Evolutionary conservation across 306 rosid species (phyloP).

Genomic region (Lathyrus oleraceus): DNA sequence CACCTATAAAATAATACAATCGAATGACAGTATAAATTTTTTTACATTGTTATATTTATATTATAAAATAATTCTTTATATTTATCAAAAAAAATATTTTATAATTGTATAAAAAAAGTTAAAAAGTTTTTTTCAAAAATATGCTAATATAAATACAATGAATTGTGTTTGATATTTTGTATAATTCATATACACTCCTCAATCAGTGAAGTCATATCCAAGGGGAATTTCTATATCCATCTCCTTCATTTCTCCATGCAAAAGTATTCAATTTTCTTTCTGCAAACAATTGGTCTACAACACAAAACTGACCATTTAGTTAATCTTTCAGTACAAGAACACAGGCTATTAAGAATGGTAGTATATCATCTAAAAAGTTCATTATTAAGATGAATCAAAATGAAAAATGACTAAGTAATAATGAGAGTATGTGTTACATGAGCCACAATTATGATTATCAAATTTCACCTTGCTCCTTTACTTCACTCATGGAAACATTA

Average conservation of each 20-base stretch:
- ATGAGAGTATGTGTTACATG: conserved; percentile 18
- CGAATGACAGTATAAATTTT: too few species aligned
- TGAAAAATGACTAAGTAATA: conserved; percentile 21
- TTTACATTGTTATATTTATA: too few species aligned
- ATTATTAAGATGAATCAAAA: background rate
- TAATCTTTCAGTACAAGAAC: background rate
- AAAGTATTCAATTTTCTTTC: background rate
- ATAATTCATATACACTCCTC: too few species aligned
- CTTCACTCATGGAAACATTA: conserved; percentile 42
- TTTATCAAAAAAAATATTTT: too few species aligned
- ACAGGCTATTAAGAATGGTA: background rate
- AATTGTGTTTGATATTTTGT: too few species aligned
- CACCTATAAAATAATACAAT: too few species aligned
- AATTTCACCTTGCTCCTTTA: conserved; percentile 33
- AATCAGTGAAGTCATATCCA: background rate
- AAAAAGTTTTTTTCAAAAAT: too few species aligned
- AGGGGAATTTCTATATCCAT: background rate
- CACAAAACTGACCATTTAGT: conserved; percentile 9
- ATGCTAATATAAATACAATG: too few species aligned
- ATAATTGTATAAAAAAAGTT: too few species aligned
- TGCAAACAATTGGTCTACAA: background rate
- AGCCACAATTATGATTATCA: background rate
- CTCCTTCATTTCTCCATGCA: background rate
- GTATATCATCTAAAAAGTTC: conserved; percentile 18
- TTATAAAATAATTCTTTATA: too few species aligned